phyloP scores from a whole-genome alignment of 2,329 filamentous ascomycete species.

The Plectosphaerella sp. region DNA sequence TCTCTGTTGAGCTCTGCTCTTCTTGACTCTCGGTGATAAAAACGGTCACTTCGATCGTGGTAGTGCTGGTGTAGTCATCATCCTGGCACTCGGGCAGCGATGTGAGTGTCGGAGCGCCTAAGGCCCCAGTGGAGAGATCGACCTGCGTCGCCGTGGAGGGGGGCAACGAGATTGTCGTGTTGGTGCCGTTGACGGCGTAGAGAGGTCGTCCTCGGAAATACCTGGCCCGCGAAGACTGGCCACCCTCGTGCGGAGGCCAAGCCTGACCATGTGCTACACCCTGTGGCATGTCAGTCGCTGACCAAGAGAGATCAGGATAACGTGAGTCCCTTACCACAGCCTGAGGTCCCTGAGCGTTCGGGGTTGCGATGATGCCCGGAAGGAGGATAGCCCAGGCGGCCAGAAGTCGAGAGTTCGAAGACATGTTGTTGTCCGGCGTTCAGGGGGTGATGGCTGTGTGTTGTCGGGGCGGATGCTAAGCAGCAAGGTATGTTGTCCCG shows the following conservation, averaged over 20 bases:
- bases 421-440: too few relatives aligned
- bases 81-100: background rate
- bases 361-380: background rate
- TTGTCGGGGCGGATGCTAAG: too few relatives aligned
- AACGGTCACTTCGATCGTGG: conserved; percentile 25
- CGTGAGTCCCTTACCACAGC: background rate
- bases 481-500: too few relatives aligned
- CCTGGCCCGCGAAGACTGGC: background rate
- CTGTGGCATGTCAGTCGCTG: background rate
- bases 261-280: background rate
- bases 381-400: background rate
- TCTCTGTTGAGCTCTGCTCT: background rate
- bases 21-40: conserved; percentile 22
- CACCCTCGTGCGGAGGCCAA: background rate
- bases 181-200: conserved; percentile 6
- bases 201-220: background rate
- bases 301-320: background rate
- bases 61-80: conserved; percentile 19
- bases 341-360: background rate
- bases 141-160: background rate
- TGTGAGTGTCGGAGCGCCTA: background rate
- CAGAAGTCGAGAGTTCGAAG: too few relatives aligned
- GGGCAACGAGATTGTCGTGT: background rate
- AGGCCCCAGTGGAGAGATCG: background rate
- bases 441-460: too few relatives aligned